A percentile compares a stretch with the other conserved stretches of the same genome.
These are phyloP conservation scores for Candida ponderosae DNA, from an alignment of 805 yeast genomes.

Conservation along the genomic window DNA sequence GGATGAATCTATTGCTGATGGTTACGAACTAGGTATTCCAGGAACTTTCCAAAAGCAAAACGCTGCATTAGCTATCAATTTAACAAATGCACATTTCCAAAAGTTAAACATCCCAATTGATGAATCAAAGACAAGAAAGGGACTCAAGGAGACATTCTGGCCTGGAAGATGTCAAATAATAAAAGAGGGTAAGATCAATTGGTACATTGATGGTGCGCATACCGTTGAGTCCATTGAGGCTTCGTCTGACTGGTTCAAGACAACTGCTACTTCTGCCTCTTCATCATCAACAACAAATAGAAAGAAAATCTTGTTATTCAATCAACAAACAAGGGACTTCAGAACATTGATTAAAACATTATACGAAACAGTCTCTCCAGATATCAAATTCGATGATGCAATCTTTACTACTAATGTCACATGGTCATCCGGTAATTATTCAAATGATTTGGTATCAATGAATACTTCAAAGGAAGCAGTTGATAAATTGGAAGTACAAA, in stretches of 20 bases:
- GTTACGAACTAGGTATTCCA: constrained; percentile 52
- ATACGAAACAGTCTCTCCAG: constrained; percentile 30
- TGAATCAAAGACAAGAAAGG: constrained; percentile 25
- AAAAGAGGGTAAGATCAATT: constrained; percentile 40
- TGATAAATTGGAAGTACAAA: constrained; percentile 76
- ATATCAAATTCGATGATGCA: constrained; percentile 58
- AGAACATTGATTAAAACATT: constrained; percentile 51
- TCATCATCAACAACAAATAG: constrained; percentile 19
- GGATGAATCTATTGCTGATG: constrained; percentile 24
- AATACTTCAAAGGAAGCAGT: constrained; percentile 76
- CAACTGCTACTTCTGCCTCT: constrained; percentile 29
- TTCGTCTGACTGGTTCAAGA: constrained; percentile 73
- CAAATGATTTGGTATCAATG: constrained; percentile 76
- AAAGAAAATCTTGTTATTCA: constrained; percentile 59
- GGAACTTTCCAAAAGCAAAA: constrained; percentile 82
- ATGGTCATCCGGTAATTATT: constrained; percentile 75
- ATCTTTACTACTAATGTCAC: constrained; percentile 89
- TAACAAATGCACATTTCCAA: constrained; percentile 54
- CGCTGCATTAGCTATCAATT: constrained; percentile 78
- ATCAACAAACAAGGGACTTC: constrained; percentile 92
- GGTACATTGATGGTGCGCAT: constrained; percentile 96
- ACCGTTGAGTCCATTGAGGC: constrained; percentile 80
- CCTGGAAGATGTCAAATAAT: constrained; percentile 93
- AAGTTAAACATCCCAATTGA: constrained; percentile 35
- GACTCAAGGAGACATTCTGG: constrained; percentile 70